Evolutionary conservation across 768 basidiomycete species (phyloP), one percentile per base, ranked within the genome.

Genomic region (Mycena galopus): DNA sequence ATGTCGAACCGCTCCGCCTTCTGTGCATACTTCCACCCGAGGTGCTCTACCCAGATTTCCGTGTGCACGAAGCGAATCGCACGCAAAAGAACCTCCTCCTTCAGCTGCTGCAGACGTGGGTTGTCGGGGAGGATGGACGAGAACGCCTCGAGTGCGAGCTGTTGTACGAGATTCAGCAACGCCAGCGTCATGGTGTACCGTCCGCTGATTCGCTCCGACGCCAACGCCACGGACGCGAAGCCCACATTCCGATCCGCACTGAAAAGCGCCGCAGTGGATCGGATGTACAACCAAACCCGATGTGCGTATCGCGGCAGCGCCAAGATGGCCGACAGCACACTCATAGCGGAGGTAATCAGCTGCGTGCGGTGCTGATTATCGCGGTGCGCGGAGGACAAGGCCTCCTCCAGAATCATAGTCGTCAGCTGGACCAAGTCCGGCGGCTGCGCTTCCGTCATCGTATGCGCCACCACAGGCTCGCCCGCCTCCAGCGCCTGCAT

Each of bases 41-140:
- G 79, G 79, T 95, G 93, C 75, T 93, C 92, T 0, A 93, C 88
- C 96, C 96, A 98, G 23, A 97, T 91, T 79, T 97, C 94, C 10
- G 90, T 89, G 76, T 96, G 94, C 11, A 97, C 88, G 73, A 96
- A 95, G 6, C 86, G 86, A 16, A 91, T 86, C 0, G 94, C 95
- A 37, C 94, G 90, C 58, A 94, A 82, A 27, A 97, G 85, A 6
- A 96, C 95, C 69, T 95, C 94, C 76, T 94, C 93, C 78, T 96
- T 96, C 65, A 96, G 83, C 76, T 91, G 91, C 61, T 88, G 90
- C 37, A 93, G 85, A 35, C 88, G 89, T 8, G 88, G 80, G 58
- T 90, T 91, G 56, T 90, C 87, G 0, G 90, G 87, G 0, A 88
- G 81, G 33, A 90, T 82, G 0, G 91, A 89, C 33, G 88, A 78